Evolutionary conservation across 495 filamentous ascomycete genomes (phyloP).

Genomic region (Annulohypoxylon nitens): DNA sequence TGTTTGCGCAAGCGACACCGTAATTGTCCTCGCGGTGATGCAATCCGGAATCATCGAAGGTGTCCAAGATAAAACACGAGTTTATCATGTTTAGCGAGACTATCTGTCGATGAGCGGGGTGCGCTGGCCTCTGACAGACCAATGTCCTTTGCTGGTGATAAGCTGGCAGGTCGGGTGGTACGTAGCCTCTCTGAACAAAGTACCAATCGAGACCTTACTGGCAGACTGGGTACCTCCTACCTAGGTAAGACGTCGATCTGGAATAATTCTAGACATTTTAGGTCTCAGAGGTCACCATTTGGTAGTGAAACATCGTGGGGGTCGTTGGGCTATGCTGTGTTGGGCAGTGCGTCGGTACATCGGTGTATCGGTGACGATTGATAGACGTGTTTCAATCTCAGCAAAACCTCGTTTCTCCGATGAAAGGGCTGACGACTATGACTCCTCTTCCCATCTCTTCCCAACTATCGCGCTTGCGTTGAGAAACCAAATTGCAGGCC

Average conservation of each 20-base stretch:
- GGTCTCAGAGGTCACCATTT: conserved; percentile 36
- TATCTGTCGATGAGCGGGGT: conserved; percentile 18
- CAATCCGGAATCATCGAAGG: conserved; percentile 20
- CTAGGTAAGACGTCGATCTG: conserved; percentile 40
- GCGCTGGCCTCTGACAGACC: conserved; percentile 12
- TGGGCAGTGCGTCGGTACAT: conserved; percentile 28
- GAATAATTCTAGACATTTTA: conserved; percentile 48
- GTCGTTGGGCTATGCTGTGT: conserved; percentile 31
- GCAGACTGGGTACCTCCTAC: conserved; percentile 2
- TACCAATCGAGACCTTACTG: conserved; percentile 21
- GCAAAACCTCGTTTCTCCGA: conserved; percentile 21
- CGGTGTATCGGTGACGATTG: conserved; percentile 24
- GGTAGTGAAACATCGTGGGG: conserved; percentile 44
- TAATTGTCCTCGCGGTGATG: conserved; percentile 1
- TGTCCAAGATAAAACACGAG: conserved; percentile 23
- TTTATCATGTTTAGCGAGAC: conserved; percentile 24
- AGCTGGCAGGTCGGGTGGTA: conserved; percentile 17
- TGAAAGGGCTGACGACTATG: conserved; percentile 2
- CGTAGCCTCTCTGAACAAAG: conserved; percentile 25
- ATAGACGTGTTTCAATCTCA: conserved; percentile 35
- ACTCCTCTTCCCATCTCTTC: background rate
- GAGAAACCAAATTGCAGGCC: conserved; percentile 7
- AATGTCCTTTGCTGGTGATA: conserved; percentile 38
- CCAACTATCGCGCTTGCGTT: background rate
- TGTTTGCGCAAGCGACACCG: conserved; percentile 39